These are phyloP conservation scores for Russula sp. DNA, from an alignment of 768 basidiomycete genomes.

Conservation along the genomic window DNA sequence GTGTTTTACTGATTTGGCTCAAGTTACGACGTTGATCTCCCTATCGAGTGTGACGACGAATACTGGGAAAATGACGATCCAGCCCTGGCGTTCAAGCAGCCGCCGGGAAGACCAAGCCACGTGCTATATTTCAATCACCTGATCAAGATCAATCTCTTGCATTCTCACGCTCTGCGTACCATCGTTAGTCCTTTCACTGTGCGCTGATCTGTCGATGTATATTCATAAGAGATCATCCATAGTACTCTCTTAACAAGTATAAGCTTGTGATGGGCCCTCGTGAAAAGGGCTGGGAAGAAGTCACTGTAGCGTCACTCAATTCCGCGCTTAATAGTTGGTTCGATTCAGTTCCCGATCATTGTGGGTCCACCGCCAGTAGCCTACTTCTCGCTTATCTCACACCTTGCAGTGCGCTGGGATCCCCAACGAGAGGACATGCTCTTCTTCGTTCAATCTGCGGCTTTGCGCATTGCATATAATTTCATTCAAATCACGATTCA, in stretches of 20 bases:
- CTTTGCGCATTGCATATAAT: conserved; percentile 36
- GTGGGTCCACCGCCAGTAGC: conserved; percentile 17
- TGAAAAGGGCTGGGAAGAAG: conserved; percentile 21
- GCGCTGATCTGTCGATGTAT: neutral
- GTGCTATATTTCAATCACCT: conserved; percentile 47
- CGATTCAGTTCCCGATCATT: conserved; percentile 34
- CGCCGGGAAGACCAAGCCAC: conserved; percentile 45
- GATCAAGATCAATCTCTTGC: conserved; percentile 54
- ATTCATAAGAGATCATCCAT: neutral
- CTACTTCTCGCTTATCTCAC: neutral
- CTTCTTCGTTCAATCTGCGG: conserved; percentile 35
- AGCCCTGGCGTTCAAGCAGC: conserved; percentile 48
- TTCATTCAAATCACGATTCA: conserved; percentile 41
- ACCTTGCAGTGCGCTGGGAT: conserved; percentile 35
- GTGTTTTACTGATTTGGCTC: conserved; percentile 20
- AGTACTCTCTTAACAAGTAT: conserved; percentile 22
- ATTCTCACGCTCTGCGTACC: conserved; percentile 54
- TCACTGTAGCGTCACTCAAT: conserved; percentile 19
- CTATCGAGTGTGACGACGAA: conserved; percentile 20
- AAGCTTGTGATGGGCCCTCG: conserved; percentile 7
- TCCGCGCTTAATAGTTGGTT: conserved; percentile 29
- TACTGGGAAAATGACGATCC: conserved; percentile 19
- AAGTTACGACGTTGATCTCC: conserved; percentile 23
- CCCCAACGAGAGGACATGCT: conserved; percentile 31
- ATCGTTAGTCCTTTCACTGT: conserved; percentile 34